Base-by-base conservation (phyloP, 495 filamentous ascomycete species). In the Daldinia loculata region DNA sequence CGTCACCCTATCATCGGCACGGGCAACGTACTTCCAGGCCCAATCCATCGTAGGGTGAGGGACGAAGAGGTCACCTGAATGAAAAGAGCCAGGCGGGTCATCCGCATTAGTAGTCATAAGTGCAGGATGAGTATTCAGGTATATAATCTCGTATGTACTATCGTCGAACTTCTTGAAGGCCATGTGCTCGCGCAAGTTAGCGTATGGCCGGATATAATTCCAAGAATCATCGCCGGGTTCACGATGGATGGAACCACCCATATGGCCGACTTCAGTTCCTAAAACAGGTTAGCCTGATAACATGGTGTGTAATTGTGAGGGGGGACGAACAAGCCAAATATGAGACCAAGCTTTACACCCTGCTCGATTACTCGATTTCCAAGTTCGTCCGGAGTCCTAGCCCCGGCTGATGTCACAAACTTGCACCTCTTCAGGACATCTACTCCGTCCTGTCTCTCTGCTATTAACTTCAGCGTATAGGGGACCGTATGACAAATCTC, bases 1-100 rank as follows among this genome's bases (percentile, higher is more conserved):
- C 0, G 86, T 89, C 14, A 93, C 82, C 2, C 84, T 80, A 67
- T 91, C 89, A 61, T 93, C 91, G 2, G 86, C 71, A 6, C 91
- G 82, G 4, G 82, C 84, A 19, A 87, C 72, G 61, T 90, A 91
- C 67, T 90, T 92, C 87, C 89, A 93, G 4, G 85, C 82, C 63
- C 85, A 79, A 1, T 83, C 77, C 17, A 88, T 84, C 6, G 82
- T 84, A 0, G 89, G 86, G 59, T 92, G 90, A 22, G 85, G 84
- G 4, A 75, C 76, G 74, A 92, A 92, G 0, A 92, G 81, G 66
- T 92, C 91, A 9, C 61, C 58, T 79, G 80, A 66, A 74, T 80
- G 74, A 89, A 90, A 51, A 89, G 82, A 75, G 86, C 89, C 17
- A 80, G 81, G 32, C 1, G 86, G 84, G 24, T 86, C 84, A 61